Base-by-base conservation (phyloP, 257 asterid genomes). In the Penstemon barbatus region DNA sequence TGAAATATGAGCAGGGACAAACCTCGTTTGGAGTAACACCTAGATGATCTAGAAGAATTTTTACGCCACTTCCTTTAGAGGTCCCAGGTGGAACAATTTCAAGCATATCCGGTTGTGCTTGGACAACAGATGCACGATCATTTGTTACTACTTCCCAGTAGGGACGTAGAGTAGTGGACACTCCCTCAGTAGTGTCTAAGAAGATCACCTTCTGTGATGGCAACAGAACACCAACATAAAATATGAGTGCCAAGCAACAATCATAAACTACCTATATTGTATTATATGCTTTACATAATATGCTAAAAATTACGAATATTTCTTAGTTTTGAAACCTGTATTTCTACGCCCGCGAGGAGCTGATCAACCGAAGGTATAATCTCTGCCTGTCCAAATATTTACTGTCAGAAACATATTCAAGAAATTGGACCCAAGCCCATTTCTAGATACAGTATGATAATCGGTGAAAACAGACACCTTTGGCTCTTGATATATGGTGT, bases 21-120 rank as follows among this genome's bases (percentile, higher is more conserved):
- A 94, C 99, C 99, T 90, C 96, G n/a, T 83, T 81, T 15, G 95
- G 89, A 55, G 89, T 74, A 73, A 83, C 91, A 68, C 96, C 96
- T 33, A 94, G 77, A 83, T 94, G 99, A 79, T 90, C 90, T 50
- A 93, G 96, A 78, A 94, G 96, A 75, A 87, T 70, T 78, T 74
- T 82, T 51, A 94, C 95, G 73, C 97, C 96, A 49, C 74, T 80
- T 74, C 99, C 99, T 75, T 94, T 94, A 3, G 99, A 93, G 56
- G 97, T 82, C 46, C 95, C 96, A 38, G 82, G 82, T 59, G 99
- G 97, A 70, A 94, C 96, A 77, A 94, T 83, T 78, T 94, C 99
- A 68, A 94, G 97, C 83, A 94, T 91, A 81, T 94, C 97, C 0
- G 95, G 83, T 66, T 78, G 83, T 69, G 99, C 99, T 84, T 94